Evolutionary conservation across 345 rosid species (phyloP), one percentile per base, ranked within the genome.

Genomic region (Eucalyptus cloeziana): DNA sequence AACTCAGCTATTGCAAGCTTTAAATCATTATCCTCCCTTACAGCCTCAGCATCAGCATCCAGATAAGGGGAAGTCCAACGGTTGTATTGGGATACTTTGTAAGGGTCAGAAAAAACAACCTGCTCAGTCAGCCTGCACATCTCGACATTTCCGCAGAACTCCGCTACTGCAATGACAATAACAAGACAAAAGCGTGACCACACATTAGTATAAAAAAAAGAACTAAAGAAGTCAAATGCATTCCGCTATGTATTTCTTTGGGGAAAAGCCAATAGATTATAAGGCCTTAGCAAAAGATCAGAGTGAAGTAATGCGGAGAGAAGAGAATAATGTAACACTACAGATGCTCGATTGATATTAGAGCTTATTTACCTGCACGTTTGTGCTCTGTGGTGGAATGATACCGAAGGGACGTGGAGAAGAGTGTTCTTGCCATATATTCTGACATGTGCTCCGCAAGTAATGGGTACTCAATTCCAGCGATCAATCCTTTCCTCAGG

Each of bases 81-180:
- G 87, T 98, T 98, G 90, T 92, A 94, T 64, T 96, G 86, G 24
- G 99, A 96, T 50, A 95, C 91, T 92, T 93, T 95, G 89, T 98
- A 98, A 4, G 99, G 99, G 87, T 98, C 99, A 37, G 99, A 97
- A 90, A 98, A 98, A 91, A 97, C 97, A 88, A 98, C 99, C 91
- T 96, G 98, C 94, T 95, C 99, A 9, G 99, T 98, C 86, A 95
- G 96, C 91, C 99, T 93, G 91, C 98, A 96, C 49, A 96, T 88
- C 95, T 98, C 99, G 94, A 96, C 96, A 86, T 97, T 98, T 89
- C 99, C 98, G 85, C 99, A 98, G 89, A 95, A 97, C 51, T 97
- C 95, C 21, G 99, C 97, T 62, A 97, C 99, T 97, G 94, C 87
- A 86, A 49, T 86, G 62, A 86, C 45, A 52, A 50, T 86, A 40